A percentile compares a stretch with the other conserved stretches of the same genome.
These are phyloP conservation scores for Sporothrix schenckii DNA, from an alignment of 2,329 filamentous ascomycete species.

Conservation along the genomic window DNA sequence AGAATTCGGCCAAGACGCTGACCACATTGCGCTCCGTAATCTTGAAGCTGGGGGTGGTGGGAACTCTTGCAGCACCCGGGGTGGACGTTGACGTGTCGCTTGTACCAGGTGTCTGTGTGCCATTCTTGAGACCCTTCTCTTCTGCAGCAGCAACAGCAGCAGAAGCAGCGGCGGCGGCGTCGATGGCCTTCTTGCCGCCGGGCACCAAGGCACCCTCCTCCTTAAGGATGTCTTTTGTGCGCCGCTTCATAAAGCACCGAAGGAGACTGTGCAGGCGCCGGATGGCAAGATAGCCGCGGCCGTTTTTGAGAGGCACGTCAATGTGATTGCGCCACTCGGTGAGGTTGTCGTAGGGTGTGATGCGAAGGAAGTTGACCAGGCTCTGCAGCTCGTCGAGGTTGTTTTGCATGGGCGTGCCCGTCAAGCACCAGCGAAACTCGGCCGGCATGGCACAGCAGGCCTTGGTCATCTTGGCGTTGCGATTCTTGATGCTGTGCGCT, in stretches of 20 bases:
- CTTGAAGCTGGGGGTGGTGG: slow-evolving; percentile 68
- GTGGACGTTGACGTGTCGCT: slow-evolving; percentile 35
- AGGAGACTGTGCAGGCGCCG: slow-evolving; percentile 80
- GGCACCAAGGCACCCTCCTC: slow-evolving; percentile 79
- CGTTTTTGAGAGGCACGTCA: slow-evolving; percentile 84
- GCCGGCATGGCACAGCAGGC: slow-evolving; percentile 83
- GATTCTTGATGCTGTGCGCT: slow-evolving; percentile 97
- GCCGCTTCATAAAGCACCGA: slow-evolving; percentile 96
- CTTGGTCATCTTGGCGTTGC: slow-evolving; percentile 92
- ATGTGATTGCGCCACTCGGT: slow-evolving; percentile 90
- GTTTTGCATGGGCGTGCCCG: slow-evolving; percentile 97
- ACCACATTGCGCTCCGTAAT: slow-evolving; percentile 90
- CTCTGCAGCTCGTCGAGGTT: slow-evolving; percentile 96
- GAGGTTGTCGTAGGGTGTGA: slow-evolving; percentile 87
- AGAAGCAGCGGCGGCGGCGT: slow-evolving; percentile 46
- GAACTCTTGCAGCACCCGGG: slow-evolving; percentile 39
- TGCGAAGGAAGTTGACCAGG: slow-evolving; percentile 86
- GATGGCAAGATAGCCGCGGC: slow-evolving; percentile 86
- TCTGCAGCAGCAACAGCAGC: slow-evolving; percentile 44
- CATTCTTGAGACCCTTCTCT: slow-evolving; percentile 47
- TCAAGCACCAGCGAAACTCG: slow-evolving; percentile 94
- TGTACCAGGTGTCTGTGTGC: slow-evolving; percentile 39
- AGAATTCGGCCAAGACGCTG: slow-evolving; percentile 76
- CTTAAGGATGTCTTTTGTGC: slow-evolving; percentile 95
- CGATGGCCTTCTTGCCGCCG: slow-evolving; percentile 63